Percentiles rank a stretch among this genome's conserved stretches.
phyloP scores from a whole-genome alignment of 495 filamentous ascomycete genomes.

The Neurospora tetraspora region DNA sequence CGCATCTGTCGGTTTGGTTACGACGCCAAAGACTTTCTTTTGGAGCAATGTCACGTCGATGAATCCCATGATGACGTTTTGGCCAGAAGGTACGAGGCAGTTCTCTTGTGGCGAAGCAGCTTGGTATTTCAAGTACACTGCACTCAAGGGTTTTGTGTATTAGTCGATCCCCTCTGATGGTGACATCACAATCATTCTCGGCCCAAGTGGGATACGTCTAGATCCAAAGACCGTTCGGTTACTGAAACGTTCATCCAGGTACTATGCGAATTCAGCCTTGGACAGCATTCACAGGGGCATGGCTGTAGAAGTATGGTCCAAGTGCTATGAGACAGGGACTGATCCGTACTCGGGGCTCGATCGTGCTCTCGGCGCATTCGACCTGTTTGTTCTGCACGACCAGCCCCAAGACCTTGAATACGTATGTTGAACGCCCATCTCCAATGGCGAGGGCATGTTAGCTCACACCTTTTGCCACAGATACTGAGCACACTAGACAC shows the following conservation, averaged over 20 bases:
- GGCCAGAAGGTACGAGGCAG: conserved; percentile 56
- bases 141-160: background rate
- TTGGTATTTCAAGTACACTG: background rate
- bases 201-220: background rate
- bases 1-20: conserved; percentile 63
- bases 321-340: conserved; percentile 25
- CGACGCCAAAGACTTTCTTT: conserved; percentile 78
- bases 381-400: conserved; percentile 73
- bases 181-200: background rate
- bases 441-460: conserved; percentile 1
- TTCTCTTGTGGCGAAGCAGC: background rate
- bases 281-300: conserved; percentile 70
- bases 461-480: conserved; percentile 18
- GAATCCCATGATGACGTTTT: conserved; percentile 63
- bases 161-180: background rate
- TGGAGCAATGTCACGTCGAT: conserved; percentile 49
- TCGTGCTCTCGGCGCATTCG: conserved; percentile 67
- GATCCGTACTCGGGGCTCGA: conserved; percentile 42
- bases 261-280: conserved; percentile 62
- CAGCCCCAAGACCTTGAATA: conserved; percentile 62
- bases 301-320: conserved; percentile 67
- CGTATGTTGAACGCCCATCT: conserved; percentile 31
- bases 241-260: conserved; percentile 36
- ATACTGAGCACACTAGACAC: conserved; percentile 53
- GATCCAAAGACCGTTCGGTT: background rate